Evolutionary conservation across 352 stramenopile species (phyloP), one percentile per base, ranked within the genome.

Genomic region (Pythium rhizo-oryzae): DNA sequence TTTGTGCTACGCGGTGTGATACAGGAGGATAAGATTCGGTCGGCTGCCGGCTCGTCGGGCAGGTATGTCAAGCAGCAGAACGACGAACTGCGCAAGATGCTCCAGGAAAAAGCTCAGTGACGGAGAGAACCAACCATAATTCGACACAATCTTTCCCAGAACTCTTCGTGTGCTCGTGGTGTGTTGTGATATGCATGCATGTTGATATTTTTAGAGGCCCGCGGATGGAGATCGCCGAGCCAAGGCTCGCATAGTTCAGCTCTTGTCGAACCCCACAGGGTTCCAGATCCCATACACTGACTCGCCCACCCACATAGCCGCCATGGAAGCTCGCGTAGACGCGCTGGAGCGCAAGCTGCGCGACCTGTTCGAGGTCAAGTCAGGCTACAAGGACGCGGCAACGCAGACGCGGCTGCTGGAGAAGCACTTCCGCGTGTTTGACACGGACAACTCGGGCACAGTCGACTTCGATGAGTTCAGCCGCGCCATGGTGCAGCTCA

Each of bases 401-500:
- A 67, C 74, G 33, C 85, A 93, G 62, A 59, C 74, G 21, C 78
- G 81, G 12, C 39, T 92, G 37, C 63, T 93, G 0, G 78, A 87
- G 49, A 80, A 82, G 44, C 83, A 91, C 55, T 97, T 97, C 59
- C 82, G 79, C 21, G 76, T 61, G 30, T 97, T 97, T 55, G 90
- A 97, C 65, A 59, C 55, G 8, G 87, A 94, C 24, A 71, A 67
- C 13, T 96, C 79, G 0, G 89, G 89, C 6, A 71, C 85, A 9
- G 73, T 97, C 24, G 87, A 94, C 69, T 95, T 92, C 69, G 85
- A 97, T 60, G 90, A 97, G 71, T 97, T 97, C 61, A 87, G 79
- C 51, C 82, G 85, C 33, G 91, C 87, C 4, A 94, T 97, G 84
- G 65, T 90, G 46, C 81, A 79, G 37, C 80, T 97, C 57, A 97